Conservation (phyloP, 2,329 filamentous ascomycete genomes). For the Lasiodiplodia hormozganensis region DNA sequence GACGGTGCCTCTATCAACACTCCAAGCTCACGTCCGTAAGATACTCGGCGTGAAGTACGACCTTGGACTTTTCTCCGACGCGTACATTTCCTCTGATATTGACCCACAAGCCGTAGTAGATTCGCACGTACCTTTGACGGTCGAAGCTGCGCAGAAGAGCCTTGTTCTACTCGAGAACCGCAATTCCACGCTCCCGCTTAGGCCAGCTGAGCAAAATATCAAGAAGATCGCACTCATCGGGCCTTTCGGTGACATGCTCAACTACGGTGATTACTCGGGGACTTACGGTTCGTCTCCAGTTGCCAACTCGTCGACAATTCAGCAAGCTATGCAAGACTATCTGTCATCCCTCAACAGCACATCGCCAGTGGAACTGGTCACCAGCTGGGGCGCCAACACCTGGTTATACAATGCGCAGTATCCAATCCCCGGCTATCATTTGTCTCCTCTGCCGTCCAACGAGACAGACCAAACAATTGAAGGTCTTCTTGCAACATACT, state of each 20-base stretch:
- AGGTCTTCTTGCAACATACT: conserved; percentile 52
- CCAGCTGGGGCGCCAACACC: conserved; percentile 53
- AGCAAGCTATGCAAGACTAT: conserved; percentile 47
- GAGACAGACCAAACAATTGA: conserved; percentile 27
- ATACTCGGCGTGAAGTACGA: conserved; percentile 54
- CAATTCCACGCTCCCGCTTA: conserved; percentile 49
- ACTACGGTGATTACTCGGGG: conserved; percentile 55
- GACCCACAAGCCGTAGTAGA: conserved; percentile 47
- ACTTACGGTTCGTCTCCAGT: conserved; percentile 52
- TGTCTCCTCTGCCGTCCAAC: conserved; percentile 44
- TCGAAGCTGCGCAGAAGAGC: conserved; percentile 53
- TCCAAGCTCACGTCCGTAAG: conserved; percentile 47
- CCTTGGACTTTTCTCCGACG: conserved; percentile 50
- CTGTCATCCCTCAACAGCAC: conserved; percentile 30
- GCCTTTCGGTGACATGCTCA: conserved; percentile 51
- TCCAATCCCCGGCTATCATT: conserved; percentile 52
- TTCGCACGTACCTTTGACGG: conserved; percentile 45
- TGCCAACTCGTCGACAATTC: conserved; percentile 48
- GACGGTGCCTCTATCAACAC: conserved; percentile 43
- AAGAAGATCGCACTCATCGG: conserved; percentile 51
- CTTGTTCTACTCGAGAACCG: conserved; percentile 54
- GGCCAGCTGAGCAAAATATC: conserved; percentile 38
- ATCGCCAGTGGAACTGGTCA: conserved; percentile 42
- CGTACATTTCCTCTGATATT: conserved; percentile 45
- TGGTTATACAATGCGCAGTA: conserved; percentile 56